These are phyloP conservation scores for Solanum pimpinellifolium DNA, from an alignment of 257 asterid genomes.

Conservation along the genomic window DNA sequence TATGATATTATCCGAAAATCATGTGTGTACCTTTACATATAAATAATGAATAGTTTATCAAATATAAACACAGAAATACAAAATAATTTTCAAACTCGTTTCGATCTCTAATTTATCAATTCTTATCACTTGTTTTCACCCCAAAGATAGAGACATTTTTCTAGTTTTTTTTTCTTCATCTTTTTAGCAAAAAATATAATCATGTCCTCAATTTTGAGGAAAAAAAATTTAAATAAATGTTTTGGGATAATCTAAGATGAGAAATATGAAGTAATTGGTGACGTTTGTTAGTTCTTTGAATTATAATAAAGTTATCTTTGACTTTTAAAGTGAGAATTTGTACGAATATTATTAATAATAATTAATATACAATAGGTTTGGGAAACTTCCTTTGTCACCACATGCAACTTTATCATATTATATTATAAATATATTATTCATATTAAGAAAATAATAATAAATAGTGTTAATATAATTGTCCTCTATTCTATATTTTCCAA, in stretches of 20 bases:
- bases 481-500: not conserved
- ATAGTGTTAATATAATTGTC: not conserved
- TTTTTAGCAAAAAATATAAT: not conserved
- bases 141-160: not conserved
- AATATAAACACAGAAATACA: too few species aligned
- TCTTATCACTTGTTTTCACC: too few species aligned
- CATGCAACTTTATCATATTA: not conserved
- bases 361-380: not conserved
- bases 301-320: not conserved
- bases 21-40: too few species aligned
- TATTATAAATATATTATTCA: not conserved
- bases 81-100: too few species aligned
- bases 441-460: not conserved
- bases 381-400: not conserved
- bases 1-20: too few species aligned
- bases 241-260: not conserved
- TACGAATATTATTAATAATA: not conserved
- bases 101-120: too few species aligned
- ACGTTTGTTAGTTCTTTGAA: not conserved
- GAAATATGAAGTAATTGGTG: not conserved
- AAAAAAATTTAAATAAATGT: not conserved
- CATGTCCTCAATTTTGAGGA: not conserved
- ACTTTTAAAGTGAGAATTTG: not conserved
- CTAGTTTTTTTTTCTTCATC: not conserved
- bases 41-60: too few species aligned